These are phyloP conservation scores for Pilatotrama ljubarskyi DNA, from an alignment of 768 basidiomycete genomes.

Conservation along the genomic window DNA sequence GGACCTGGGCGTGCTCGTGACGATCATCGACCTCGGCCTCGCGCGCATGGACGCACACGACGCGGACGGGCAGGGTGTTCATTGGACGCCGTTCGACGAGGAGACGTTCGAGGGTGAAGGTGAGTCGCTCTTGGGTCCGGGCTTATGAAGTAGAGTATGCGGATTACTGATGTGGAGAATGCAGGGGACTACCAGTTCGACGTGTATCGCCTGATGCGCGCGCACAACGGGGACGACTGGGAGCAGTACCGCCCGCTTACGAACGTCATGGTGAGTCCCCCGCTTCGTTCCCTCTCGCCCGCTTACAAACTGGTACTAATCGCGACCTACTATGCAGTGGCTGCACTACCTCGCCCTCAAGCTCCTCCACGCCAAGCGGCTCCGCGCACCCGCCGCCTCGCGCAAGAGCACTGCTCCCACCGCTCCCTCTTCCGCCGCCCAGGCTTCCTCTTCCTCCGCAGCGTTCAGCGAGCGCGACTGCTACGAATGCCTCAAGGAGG, in stretches of 20 bases:
- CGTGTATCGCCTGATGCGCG: constrained; percentile 86
- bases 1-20: constrained; percentile 69
- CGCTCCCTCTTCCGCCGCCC: constrained; percentile 29
- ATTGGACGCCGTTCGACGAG: constrained; percentile 84
- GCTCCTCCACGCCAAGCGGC: constrained; percentile 66
- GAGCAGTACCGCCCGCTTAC: constrained; percentile 75
- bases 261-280: constrained; percentile 78
- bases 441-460: too few species aligned
- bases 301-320: not conserved
- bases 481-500: constrained; percentile 65
- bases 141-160: too few species aligned
- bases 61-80: constrained; percentile 44
- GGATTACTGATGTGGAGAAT: not conserved
- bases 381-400: constrained; percentile 52
- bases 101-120: constrained; percentile 93
- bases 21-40: constrained; percentile 93
- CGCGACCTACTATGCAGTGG: constrained; percentile 64
- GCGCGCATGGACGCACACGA: constrained; percentile 75
- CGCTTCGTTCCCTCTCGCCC: not conserved
- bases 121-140: constrained; percentile 32
- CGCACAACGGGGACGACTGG: constrained; percentile 65
- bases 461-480: constrained; percentile 65
- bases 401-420: constrained; percentile 38
- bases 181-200: constrained; percentile 93
- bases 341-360: constrained; percentile 81